Percentiles rank a stretch among this genome's conserved stretches.
phyloP scores from a whole-genome alignment of 306 rosid species.

The Vigna hirtella region DNA sequence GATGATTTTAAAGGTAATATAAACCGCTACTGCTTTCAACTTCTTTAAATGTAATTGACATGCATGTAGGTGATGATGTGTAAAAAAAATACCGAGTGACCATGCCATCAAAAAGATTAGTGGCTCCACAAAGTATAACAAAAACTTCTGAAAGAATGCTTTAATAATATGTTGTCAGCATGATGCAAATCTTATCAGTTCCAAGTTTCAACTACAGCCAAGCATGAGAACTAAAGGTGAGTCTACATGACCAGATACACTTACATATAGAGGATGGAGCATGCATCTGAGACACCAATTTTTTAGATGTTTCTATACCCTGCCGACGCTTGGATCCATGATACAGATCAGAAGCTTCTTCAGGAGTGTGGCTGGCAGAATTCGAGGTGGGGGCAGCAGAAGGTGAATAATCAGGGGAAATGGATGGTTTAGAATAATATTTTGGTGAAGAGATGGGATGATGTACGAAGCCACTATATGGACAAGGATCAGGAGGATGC shows the following conservation, averaged over 20 bases:
- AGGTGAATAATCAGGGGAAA: slow-evolving; percentile 52
- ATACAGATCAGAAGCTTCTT: slow-evolving; percentile 49
- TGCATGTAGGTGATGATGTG: slow-evolving; percentile 4
- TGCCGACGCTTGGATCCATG: slow-evolving; percentile 50
- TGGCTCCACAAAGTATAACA: slow-evolving; percentile 21
- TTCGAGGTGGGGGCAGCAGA: slow-evolving; percentile 55
- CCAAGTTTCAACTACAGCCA: slow-evolving; percentile 23
- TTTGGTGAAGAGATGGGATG: slow-evolving; percentile 56
- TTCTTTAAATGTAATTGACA: slow-evolving; percentile 4
- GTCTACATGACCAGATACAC: slow-evolving; percentile 41
- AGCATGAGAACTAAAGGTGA: slow-evolving; percentile 30
- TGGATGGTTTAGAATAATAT: slow-evolving; percentile 49
- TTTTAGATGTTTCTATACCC: slow-evolving; percentile 48
- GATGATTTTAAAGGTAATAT: background rate
- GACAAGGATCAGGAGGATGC: slow-evolving; percentile 64
- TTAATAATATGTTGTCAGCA: slow-evolving; percentile 10
- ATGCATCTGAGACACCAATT: slow-evolving; percentile 49
- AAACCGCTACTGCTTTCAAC: background rate
- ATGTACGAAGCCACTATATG: slow-evolving; percentile 41
- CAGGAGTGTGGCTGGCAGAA: slow-evolving; percentile 46
- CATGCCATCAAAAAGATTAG: slow-evolving; percentile 2
- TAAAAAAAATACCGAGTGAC: slow-evolving; percentile 8
- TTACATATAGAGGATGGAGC: slow-evolving; percentile 67
- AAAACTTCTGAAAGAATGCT: slow-evolving; percentile 5
- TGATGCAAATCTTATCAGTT: slow-evolving; percentile 14